A percentile compares a stretch with the other conserved stretches of the same genome.
phyloP scores from a whole-genome alignment of 2,329 filamentous ascomycete genomes.

The Trichoderma pleuroti region DNA sequence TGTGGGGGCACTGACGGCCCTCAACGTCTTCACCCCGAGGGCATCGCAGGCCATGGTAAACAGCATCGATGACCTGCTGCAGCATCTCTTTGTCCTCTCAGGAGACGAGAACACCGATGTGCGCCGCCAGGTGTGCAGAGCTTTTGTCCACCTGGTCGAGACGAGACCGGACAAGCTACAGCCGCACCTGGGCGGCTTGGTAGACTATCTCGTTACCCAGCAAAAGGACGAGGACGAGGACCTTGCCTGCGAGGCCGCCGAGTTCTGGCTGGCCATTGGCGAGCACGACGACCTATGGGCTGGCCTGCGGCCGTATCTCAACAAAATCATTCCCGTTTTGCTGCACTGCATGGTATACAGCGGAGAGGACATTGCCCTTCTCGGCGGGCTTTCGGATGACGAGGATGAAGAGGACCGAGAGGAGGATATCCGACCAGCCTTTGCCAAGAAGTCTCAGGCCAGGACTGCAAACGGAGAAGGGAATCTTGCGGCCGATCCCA shows the following conservation, averaged over 20 bases:
- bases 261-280: slow-evolving; percentile 94
- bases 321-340: slow-evolving; percentile 83
- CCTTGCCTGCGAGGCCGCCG: slow-evolving; percentile 87
- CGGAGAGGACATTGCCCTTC: slow-evolving; percentile 82
- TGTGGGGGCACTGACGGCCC: slow-evolving; percentile 72
- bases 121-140: slow-evolving; percentile 85
- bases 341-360: slow-evolving; percentile 95
- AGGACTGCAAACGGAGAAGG: slow-evolving; percentile 55
- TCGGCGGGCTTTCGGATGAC: slow-evolving; percentile 82
- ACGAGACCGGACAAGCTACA: slow-evolving; percentile 84
- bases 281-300: slow-evolving; percentile 80
- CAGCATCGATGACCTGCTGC: slow-evolving; percentile 75
- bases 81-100: slow-evolving; percentile 77
- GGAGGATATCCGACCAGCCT: slow-evolving; percentile 88
- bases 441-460: slow-evolving; percentile 67
- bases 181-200: slow-evolving; percentile 81
- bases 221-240: slow-evolving; percentile 86
- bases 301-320: slow-evolving; percentile 71
- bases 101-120: slow-evolving; percentile 76
- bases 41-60: slow-evolving; percentile 78
- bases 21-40: slow-evolving; percentile 88
- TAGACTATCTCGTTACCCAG: slow-evolving; percentile 89
- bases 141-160: slow-evolving; percentile 89
- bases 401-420: slow-evolving; percentile 86
- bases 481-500: slow-evolving; percentile 47